Evolutionary conservation across 2,329 filamentous ascomycete genomes (phyloP).

Genomic region (Aurifilum marmelostoma): DNA sequence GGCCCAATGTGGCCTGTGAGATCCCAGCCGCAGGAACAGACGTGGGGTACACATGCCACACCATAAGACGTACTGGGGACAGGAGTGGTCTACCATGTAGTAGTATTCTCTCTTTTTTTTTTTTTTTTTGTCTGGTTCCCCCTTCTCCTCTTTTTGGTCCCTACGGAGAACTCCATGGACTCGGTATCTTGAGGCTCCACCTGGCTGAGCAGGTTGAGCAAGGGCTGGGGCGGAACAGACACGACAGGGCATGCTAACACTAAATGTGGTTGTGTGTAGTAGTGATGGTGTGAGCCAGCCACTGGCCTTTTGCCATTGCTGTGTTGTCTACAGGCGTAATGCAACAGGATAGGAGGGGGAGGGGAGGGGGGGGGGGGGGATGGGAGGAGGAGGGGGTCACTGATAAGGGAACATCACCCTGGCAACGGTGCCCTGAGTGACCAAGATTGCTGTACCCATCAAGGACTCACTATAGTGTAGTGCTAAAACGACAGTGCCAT

Average conservation of each 20-base stretch:
- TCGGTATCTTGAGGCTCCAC: background rate
- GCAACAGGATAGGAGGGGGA: background rate
- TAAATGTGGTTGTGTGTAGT: background rate
- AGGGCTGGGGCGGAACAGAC: background rate
- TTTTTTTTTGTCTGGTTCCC: no score
- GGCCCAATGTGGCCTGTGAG: background rate
- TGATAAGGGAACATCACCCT: constrained; percentile 6
- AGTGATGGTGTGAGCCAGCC: background rate
- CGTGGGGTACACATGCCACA: background rate
- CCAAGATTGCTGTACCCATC: background rate
- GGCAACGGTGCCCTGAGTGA: constrained; percentile 1
- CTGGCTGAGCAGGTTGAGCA: background rate
- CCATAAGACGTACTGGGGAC: background rate
- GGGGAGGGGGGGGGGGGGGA: background rate
- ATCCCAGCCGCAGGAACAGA: constrained; percentile 3
- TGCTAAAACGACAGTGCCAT: background rate
- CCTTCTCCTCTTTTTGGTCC: background rate
- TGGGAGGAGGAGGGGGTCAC: background rate
- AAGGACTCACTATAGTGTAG: no score
- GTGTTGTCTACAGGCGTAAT: background rate
- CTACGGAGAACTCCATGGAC: background rate
- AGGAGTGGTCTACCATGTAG: background rate
- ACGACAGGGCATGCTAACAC: background rate
- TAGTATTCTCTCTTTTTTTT: background rate
- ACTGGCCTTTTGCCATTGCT: background rate